Evolutionary conservation across 192 early-diverging fungal genomes (phyloP), one percentile per base, ranked within the genome.

Genomic region (Entomortierella chlamydospora): DNA sequence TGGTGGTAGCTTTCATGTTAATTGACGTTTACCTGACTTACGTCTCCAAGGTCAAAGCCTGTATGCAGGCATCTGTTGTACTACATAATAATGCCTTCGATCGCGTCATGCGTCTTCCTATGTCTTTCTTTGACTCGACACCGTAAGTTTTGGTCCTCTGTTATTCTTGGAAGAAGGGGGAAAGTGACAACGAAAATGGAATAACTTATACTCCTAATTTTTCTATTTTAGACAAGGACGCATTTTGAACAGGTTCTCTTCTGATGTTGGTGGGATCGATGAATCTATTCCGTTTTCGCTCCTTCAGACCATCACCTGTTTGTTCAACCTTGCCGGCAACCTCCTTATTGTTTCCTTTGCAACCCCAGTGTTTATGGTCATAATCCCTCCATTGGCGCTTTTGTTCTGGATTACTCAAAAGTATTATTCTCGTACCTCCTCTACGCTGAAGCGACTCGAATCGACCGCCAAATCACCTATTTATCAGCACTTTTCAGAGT

Each of bases 371-470:
- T 81, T 59, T 39, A 62, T 50, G 62, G 42, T 42, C 60, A 41
- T 29, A 20, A 59, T 65, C 18, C 72, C 41, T 57, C 78, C 64
- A 33, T 52, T 82, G 71, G 30, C 23, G 12, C 1, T 82, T 2
- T 8, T 89, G 3, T 95, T 92, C 72, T 72, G 82, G 11, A 60
- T 83, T 25, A 74, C 95, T 33, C 88, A 87, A 58, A 52, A 70
- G 0, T 88, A 89, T 63, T 97, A 94, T 78, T 67, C 93, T 34
- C 83, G 82, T 28, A 82, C 91, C 2, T 91, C 92, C 15, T 86
- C 95, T 34, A 93, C 95, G 68, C 83, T 97, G 54, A 96, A 97
- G 83, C 90, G 97, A 13, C 70, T 98, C 7, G 90, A 72, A 7
- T 77, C 81, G 9, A 83, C 90, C 25, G 83, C 91, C 2, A 85